Percentiles rank a stretch among this genome's conserved stretches.
Evolutionary conservation across 2,329 filamentous ascomycete genomes (phyloP).

Genomic region (Trichoderma sp.): DNA sequence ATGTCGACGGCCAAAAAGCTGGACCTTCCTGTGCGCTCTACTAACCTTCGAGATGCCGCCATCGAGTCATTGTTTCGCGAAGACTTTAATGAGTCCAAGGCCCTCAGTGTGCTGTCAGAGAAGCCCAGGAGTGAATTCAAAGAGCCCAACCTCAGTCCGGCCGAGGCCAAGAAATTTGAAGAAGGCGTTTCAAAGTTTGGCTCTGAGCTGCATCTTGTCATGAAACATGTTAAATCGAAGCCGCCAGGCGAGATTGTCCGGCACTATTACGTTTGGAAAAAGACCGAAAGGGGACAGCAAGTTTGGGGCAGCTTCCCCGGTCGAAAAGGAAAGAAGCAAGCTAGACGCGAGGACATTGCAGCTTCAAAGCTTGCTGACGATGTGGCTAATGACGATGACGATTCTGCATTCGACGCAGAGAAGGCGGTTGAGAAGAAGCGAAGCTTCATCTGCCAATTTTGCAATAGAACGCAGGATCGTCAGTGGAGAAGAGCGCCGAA

Average conservation of each 20-base stretch:
- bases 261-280: conserved; percentile 98
- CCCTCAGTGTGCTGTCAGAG: conserved; percentile 69
- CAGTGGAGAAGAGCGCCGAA: conserved; percentile 92
- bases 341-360: conserved; percentile 69
- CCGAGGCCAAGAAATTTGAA: conserved; percentile 88
- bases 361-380: conserved; percentile 83
- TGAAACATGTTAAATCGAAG: conserved; percentile 81
- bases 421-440: conserved; percentile 81
- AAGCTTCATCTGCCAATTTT: conserved; percentile 93
- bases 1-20: conserved; percentile 65
- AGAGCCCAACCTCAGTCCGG: conserved; percentile 75
- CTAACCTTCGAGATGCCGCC: conserved; percentile 86
- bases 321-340: conserved; percentile 87
- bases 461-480: conserved; percentile 73
- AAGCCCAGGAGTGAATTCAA: conserved; percentile 73
- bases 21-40: conserved; percentile 73
- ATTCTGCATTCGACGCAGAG: conserved; percentile 90
- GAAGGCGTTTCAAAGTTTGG: conserved; percentile 88
- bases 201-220: conserved; percentile 82
- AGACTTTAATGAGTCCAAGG: conserved; percentile 69
- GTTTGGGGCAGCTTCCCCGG: conserved; percentile 90
- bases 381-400: conserved; percentile 87
- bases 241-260: conserved; percentile 80
- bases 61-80: conserved; percentile 71
- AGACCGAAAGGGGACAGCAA: conserved; percentile 78